Evolutionary conservation across 2,329 filamentous ascomycete genomes (phyloP), one percentile per base, ranked within the genome.

Genomic region (Fusarium devonianum): DNA sequence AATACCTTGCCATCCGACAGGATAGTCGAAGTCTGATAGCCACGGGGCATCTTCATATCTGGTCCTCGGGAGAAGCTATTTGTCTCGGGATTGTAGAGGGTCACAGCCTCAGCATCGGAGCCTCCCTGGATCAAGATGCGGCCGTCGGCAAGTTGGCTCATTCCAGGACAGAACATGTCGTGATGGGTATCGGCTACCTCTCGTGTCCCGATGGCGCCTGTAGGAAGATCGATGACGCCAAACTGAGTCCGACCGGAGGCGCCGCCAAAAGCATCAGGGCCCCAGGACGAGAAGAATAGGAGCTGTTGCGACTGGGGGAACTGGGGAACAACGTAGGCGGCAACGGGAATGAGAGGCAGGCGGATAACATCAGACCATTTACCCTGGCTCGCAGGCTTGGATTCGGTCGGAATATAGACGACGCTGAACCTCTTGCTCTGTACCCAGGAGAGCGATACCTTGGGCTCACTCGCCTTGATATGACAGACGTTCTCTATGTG

Each of bases 111-210:
- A 8, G 76, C 75, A 53, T 77, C 73, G n/a, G 75, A 74, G 4
- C 82, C 82, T 7, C 82, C 82, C 4, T 76, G 78, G 7, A 85
- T 75, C 4, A 83, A 58, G 7, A 81, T 73, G 6, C 72, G 70
- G 1, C 79, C 81, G 10, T 76, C 69, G 17, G 70, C 72, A 35
- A 78, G 75, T 7, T 76, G 64, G 7, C 74, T 77, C 39, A 83
- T 79, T 5, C 79, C 81, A 1, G 81, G 79, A 59, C 80, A 83
- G 60, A 81, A 82, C 79, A 81, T 81, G 54, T 81, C 78, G 51
- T 81, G 77, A n/a, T 71, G 62, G 0, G 77, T 81, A 50, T 80
- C 58, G 16, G 67, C 62, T 6, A 74, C 65, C n/a, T 65, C 66
- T 13, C 63, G 64, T 21, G 67, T 38, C 13, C 65, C 62, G 9